phyloP scores from a whole-genome alignment of 2,329 filamentous ascomycete species.

The Rhytidhysteron rufulum region DNA sequence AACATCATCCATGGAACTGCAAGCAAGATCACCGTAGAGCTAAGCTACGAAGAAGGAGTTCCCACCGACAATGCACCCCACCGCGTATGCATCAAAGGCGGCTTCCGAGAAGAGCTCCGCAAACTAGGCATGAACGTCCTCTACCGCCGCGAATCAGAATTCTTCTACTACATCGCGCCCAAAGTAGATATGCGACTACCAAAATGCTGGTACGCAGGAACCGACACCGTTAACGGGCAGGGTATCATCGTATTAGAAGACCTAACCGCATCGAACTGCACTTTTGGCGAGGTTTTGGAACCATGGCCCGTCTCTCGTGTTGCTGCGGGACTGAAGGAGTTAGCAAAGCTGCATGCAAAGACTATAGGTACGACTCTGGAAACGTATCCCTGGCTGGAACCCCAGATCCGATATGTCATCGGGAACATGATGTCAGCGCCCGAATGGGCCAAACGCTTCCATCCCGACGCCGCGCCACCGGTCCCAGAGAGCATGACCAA shows the following conservation, averaged over 20 bases:
- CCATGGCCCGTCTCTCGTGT: constrained; percentile 9
- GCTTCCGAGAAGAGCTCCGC: constrained; percentile 10
- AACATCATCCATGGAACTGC: constrained; percentile 13
- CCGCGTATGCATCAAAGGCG: constrained; percentile 15
- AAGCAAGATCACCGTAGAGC: constrained; percentile 11
- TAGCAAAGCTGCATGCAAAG: constrained; percentile 40
- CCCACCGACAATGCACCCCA: constrained; percentile 1
- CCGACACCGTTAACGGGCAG: constrained; percentile 10
- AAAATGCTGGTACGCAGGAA: constrained; percentile 7
- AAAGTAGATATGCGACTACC: constrained; percentile 11
- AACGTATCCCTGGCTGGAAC: constrained; percentile 29
- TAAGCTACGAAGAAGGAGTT: constrained; percentile 9
- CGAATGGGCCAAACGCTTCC: constrained; percentile 11
- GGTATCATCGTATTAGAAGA: constrained; percentile 15
- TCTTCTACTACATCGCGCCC: constrained; percentile 13
- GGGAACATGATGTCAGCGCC: constrained; percentile 28
- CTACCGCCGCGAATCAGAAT: constrained; percentile 14
- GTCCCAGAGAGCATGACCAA: constrained; percentile 39
- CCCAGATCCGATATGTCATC: constrained; percentile 29
- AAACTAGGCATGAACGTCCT: constrained; percentile 3
- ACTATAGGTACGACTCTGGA: constrained; percentile 32
- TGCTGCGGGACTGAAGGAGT: constrained; percentile 27
- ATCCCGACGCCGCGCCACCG: constrained; percentile 21
- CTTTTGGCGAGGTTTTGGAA: constrained; percentile 8
- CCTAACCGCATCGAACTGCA: constrained; percentile 6